These are phyloP conservation scores for Crithidia bombi DNA, from an alignment of 208 protist genomes.

Conservation along the genomic window DNA sequence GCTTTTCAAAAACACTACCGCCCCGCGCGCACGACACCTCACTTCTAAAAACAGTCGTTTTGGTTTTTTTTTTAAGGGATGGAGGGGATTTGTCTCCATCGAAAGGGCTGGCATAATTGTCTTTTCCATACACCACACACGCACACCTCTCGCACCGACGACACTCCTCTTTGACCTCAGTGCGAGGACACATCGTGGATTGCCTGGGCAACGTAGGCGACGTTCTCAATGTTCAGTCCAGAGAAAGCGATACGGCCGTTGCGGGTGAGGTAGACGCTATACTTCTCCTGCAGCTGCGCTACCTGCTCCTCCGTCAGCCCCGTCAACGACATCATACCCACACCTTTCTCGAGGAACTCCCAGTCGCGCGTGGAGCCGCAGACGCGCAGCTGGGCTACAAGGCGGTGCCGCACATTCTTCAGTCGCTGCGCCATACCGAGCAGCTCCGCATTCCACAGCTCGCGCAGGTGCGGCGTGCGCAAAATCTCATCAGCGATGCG, in stretches of 20 bases:
- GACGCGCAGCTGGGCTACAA: conserved; percentile 66
- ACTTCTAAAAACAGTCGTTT: no score
- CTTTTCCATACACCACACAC: no score
- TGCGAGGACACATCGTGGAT: conserved; percentile 67
- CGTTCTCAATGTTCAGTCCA: conserved; percentile 68
- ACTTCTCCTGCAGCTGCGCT: conserved; percentile 40
- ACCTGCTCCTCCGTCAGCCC: conserved; percentile 90
- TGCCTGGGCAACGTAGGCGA: conserved; percentile 73
- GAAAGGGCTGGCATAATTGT: no score
- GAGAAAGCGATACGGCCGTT: conserved; percentile 83
- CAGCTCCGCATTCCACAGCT: conserved; percentile 89
- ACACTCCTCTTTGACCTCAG: no score
- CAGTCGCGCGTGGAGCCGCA: conserved; percentile 79
- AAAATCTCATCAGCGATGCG: conserved; percentile 92
- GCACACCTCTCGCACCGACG: no score
- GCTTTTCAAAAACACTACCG: no score
- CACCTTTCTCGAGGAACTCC: conserved; percentile 93
- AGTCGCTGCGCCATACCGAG: conserved; percentile 87
- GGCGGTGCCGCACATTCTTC: conserved; percentile 52
- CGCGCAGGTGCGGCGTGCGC: conserved; percentile 62
- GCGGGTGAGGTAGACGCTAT: conserved; percentile 80
- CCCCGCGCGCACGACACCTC: no score
- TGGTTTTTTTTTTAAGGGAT: no score
- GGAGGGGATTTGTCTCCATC: no score
- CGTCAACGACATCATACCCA: conserved; percentile 97